Evolutionary conservation across 2,329 filamentous ascomycete genomes (phyloP).

Genomic region (Aspergillus ruber): DNA sequence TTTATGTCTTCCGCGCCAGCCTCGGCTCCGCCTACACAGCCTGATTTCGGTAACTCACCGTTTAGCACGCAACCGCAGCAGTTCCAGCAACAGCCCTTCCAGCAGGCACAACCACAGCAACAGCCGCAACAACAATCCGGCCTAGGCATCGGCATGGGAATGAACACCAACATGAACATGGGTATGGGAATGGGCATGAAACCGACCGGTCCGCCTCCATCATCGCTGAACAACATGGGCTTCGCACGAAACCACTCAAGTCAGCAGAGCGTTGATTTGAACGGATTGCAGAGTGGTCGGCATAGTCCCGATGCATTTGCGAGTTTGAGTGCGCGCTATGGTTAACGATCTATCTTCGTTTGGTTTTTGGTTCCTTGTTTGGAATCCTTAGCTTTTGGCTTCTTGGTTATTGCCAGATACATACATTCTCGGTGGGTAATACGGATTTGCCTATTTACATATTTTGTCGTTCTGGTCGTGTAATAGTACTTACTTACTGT

Average conservation of each 20-base stretch:
- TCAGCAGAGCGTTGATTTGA: constrained; percentile 45
- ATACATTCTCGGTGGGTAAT: too few relatives aligned
- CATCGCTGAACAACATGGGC: constrained; percentile 4
- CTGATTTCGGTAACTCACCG: background rate
- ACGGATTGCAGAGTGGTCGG: constrained; percentile 40
- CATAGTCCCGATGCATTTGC: constrained; percentile 48
- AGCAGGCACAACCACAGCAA: background rate
- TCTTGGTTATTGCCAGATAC: background rate
- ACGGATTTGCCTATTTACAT: too few relatives aligned
- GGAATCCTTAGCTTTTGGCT: constrained; percentile 1
- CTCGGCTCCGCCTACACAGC: background rate
- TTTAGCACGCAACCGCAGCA: constrained; percentile 1
- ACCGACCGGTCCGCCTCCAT: constrained; percentile 9
- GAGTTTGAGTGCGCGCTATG: constrained; percentile 42
- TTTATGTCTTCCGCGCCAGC: constrained; percentile 11
- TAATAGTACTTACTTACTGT: too few relatives aligned
- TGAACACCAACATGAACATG: background rate
- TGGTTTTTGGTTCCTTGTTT: background rate
- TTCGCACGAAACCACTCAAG: constrained; percentile 36
- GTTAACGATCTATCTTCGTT: constrained; percentile 14
- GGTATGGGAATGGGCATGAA: constrained; percentile 6
- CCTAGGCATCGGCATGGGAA: constrained; percentile 5
- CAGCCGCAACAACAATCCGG: constrained; percentile 6
- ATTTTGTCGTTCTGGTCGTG: too few relatives aligned
- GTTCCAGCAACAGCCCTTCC: background rate